phyloP scores from a whole-genome alignment of 306 rosid genomes.

The Vigna unguiculata region DNA sequence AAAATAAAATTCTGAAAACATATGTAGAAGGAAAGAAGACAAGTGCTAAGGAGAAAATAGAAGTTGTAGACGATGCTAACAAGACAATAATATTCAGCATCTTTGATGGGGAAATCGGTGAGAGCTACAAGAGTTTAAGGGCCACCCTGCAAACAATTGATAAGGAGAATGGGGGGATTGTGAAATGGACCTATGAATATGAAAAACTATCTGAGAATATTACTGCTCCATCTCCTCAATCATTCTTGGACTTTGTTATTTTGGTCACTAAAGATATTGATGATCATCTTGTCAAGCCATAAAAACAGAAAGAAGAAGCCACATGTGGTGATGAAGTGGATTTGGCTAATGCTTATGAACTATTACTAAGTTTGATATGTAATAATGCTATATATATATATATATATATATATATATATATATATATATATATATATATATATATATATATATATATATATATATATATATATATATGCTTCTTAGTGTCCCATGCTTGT shows the following conservation, averaged over 20 bases:
- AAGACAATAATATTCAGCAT: slow-evolving; percentile 30
- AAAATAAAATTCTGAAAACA: neutral
- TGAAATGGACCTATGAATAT: slow-evolving; percentile 44
- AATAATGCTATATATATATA: neutral
- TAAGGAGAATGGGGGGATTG: slow-evolving; percentile 41
- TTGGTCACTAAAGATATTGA: slow-evolving; percentile 38
- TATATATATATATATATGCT: neutral
- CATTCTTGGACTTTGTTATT: slow-evolving; percentile 7
- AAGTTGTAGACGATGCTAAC: slow-evolving; percentile 41
- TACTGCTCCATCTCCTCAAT: neutral
- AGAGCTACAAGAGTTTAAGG: slow-evolving; percentile 37
- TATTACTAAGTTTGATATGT: neutral
- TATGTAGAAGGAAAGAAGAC: slow-evolving; percentile 38
- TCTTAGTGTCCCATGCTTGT: neutral
- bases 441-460: neutral
- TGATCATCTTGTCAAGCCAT: slow-evolving; percentile 37
- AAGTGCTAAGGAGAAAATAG: slow-evolving; percentile 35
- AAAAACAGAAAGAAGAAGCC: neutral
- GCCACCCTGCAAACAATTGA: slow-evolving; percentile 18
- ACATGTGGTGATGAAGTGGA: neutral
- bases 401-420: too few relatives aligned
- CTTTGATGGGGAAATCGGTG: slow-evolving; percentile 38
- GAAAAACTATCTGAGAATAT: slow-evolving; percentile 40
- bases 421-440: neutral
- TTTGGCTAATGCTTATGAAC: neutral